These are phyloP conservation scores for Plantago rigida DNA, from an alignment of 305 asterid genomes.

Conservation along the genomic window DNA sequence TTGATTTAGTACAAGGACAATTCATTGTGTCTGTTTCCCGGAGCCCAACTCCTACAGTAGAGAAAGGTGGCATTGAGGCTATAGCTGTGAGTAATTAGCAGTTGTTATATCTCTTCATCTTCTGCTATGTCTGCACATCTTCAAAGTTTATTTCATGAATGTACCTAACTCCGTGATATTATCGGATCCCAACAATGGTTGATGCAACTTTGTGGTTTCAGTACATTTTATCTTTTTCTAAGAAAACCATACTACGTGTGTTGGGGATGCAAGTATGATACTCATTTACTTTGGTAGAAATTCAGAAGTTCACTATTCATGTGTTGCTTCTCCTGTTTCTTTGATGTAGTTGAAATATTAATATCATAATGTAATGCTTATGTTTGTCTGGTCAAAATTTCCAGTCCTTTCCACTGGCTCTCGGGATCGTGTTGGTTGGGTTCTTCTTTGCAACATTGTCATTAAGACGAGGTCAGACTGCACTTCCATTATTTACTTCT, in stretches of 20 bases:
- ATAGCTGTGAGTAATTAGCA: conserved; percentile 57
- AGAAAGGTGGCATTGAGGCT: conserved; percentile 77
- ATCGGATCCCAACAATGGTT: neutral
- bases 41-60: conserved; percentile 56
- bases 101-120: conserved; percentile 19
- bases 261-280: neutral
- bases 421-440: conserved; percentile 54
- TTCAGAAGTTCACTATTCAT: conserved; percentile 1
- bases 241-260: neutral
- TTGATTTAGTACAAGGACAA: conserved; percentile 88
- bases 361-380: conserved; percentile 13
- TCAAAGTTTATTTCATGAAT: conserved; percentile 12
- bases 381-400: conserved; percentile 19
- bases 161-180: neutral
- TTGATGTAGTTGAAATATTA: conserved; percentile 19
- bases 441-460: conserved; percentile 67
- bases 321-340: neutral
- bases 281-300: neutral
- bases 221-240: neutral
- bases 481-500: conserved; percentile 9
- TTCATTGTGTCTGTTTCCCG: conserved; percentile 79
- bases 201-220: neutral
- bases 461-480: conserved; percentile 63
- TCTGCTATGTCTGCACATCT: conserved; percentile 8
- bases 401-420: conserved; percentile 84